phyloP scores from a whole-genome alignment of 2,329 filamentous ascomycete species.

The Colletotrichum cordylinicola region DNA sequence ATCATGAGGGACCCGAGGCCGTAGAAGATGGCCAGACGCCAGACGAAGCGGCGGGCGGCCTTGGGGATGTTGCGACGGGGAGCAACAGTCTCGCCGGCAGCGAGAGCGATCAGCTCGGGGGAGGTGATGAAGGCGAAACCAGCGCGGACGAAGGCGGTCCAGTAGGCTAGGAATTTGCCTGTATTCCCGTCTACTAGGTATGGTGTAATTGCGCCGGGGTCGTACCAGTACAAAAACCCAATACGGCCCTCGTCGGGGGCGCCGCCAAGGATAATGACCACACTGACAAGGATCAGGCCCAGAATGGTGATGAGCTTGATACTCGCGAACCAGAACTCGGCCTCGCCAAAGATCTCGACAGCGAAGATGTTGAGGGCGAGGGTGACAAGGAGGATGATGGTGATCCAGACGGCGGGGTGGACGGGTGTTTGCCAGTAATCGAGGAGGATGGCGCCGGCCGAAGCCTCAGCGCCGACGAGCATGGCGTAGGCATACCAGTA shows the following conservation, averaged over 20 bases:
- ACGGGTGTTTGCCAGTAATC: constrained; percentile 64
- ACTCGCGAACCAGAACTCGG: constrained; percentile 66
- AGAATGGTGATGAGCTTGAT: constrained; percentile 66
- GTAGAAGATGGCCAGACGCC: constrained; percentile 68
- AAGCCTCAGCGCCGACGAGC: constrained; percentile 62
- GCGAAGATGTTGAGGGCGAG: constrained; percentile 62
- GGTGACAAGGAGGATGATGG: constrained; percentile 60
- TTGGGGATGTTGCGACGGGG: constrained; percentile 72
- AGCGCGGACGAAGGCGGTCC: constrained; percentile 61
- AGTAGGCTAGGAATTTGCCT: constrained; percentile 64
- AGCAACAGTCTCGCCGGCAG: constrained; percentile 69
- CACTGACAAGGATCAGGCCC: constrained; percentile 60
- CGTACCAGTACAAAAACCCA: constrained; percentile 43
- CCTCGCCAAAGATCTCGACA: constrained; percentile 64
- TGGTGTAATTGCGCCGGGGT: constrained; percentile 49
- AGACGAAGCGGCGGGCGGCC: constrained; percentile 66
- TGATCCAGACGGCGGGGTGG: constrained; percentile 63
- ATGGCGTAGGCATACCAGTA: constrained; percentile 69
- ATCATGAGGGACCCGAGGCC: constrained; percentile 66
- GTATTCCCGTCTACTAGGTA: constrained; percentile 51
- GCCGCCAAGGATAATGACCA: constrained; percentile 63
- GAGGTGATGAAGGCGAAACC: constrained; percentile 68
- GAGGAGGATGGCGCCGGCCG: constrained; percentile 62
- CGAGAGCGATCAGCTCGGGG: constrained; percentile 67
- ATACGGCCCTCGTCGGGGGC: constrained; percentile 54